A percentile compares a stretch with the other conserved stretches of the same genome.
Evolutionary conservation across 1,139 yeast genomes (phyloP).

Genomic region (Meyerozyma elateridarum): DNA sequence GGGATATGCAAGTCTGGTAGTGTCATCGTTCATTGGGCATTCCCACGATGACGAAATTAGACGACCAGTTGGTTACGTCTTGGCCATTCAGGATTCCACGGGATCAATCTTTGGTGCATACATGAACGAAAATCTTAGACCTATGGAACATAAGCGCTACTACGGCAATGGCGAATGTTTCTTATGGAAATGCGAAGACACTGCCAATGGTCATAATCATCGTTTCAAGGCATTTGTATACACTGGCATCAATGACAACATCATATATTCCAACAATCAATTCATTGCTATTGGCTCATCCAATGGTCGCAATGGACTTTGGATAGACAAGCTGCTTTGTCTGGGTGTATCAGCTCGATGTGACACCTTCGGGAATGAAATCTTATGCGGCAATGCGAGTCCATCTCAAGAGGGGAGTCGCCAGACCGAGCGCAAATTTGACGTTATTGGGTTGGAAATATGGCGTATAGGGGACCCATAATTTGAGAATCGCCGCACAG

Average conservation of each 20-base stretch:
- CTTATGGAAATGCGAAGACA: conserved; percentile 67
- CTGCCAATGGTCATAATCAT: conserved; percentile 14
- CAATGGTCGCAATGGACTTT: conserved; percentile 82
- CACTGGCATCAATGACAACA: conserved; percentile 84
- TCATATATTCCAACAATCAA: conserved; percentile 73
- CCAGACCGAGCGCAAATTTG: conserved; percentile 48
- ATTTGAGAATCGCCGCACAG: not conserved
- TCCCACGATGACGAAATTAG: conserved; percentile 19
- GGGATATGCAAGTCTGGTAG: conserved; percentile 38
- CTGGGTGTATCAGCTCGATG: conserved; percentile 76
- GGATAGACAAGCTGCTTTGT: conserved; percentile 72
- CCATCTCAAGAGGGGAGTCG: conserved; percentile 38
- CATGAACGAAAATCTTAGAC: conserved; percentile 67
- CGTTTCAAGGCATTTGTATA: conserved; percentile 80
- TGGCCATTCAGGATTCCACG: conserved; percentile 60
- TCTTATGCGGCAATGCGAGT: conserved; percentile 27
- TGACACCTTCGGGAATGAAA: conserved; percentile 88
- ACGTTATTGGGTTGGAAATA: conserved; percentile 72
- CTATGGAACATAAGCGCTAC: conserved; percentile 67
- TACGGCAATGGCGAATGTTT: conserved; percentile 96
- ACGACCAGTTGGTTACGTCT: conserved; percentile 61
- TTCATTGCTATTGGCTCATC: conserved; percentile 91
- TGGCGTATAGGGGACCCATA: conserved; percentile 61
- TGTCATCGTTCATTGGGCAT: conserved; percentile 28
- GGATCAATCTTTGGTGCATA: conserved; percentile 79